Conservation (phyloP, 2,329 filamentous ascomycete genomes). For the Alternaria conjuncta region DNA sequence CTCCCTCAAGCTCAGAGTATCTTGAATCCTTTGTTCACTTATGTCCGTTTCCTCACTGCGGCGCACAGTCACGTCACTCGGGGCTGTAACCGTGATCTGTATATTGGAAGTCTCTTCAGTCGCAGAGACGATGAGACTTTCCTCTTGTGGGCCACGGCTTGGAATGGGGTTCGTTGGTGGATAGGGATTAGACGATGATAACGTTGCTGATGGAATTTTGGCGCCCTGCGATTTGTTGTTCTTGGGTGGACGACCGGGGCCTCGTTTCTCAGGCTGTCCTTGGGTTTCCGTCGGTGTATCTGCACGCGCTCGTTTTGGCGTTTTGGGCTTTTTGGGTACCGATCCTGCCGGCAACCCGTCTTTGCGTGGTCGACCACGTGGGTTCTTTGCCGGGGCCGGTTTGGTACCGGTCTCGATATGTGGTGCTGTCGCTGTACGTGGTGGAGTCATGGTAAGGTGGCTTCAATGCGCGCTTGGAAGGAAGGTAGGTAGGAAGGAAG, state of each 20-base stretch:
- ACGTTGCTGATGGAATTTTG: not conserved
- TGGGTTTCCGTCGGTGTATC: not conserved
- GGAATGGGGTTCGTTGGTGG: not conserved
- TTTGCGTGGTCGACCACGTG: not conserved
- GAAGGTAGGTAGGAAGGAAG: not conserved
- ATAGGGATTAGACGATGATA: not conserved
- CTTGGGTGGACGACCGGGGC: not conserved
- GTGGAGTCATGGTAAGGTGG: not conserved
- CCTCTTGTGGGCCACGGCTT: not conserved
- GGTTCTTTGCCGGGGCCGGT: not conserved
- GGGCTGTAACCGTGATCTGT: rapidly evolving
- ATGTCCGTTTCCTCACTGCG: not conserved
- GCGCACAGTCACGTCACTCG: not conserved
- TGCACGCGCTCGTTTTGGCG: not conserved
- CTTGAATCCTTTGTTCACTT: not conserved
- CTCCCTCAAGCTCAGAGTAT: not conserved
- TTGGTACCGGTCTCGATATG: not conserved
- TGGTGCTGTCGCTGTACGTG: not conserved
- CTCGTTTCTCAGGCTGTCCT: not conserved
- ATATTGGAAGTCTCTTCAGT: not conserved
- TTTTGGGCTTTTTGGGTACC: not conserved
- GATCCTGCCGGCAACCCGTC: not conserved
- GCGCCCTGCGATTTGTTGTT: not conserved
- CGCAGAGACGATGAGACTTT: not conserved
- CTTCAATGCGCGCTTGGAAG: not conserved